Conservation (phyloP, 2,329 filamentous ascomycete genomes). For the Exophiala sideris region DNA sequence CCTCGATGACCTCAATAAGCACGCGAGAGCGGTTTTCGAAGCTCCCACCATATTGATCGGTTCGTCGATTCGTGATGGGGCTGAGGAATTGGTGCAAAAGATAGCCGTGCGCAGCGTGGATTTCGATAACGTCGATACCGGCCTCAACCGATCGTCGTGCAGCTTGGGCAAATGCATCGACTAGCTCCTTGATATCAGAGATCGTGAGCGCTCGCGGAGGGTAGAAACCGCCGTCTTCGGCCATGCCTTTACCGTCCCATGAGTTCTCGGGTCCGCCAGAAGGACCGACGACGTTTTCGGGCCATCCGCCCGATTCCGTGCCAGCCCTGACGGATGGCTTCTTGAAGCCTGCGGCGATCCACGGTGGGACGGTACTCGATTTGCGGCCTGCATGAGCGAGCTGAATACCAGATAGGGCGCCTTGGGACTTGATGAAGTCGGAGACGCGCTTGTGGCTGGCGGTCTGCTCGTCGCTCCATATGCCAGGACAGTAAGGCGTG, state of each 20-base stretch:
- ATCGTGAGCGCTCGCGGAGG: constrained; percentile 30
- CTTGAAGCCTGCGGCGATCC: constrained; percentile 33
- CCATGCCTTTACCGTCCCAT: constrained; percentile 26
- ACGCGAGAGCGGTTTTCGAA: constrained; percentile 65
- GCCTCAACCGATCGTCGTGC: constrained; percentile 61
- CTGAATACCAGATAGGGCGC: constrained; percentile 74
- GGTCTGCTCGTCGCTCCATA: constrained; percentile 37
- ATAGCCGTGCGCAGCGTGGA: constrained; percentile 79
- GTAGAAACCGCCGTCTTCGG: constrained; percentile 26
- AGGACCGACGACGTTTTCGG: constrained; percentile 27
- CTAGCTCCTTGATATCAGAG: constrained; percentile 33
- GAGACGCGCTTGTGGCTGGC: constrained; percentile 55
- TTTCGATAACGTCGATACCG: constrained; percentile 75
- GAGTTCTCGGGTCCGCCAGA: constrained; percentile 22
- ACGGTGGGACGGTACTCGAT: constrained; percentile 56
- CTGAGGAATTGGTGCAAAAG: constrained; percentile 68
- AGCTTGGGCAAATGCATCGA: constrained; percentile 37
- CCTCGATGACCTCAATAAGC: constrained; percentile 64
- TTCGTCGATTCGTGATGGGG: constrained; percentile 65
- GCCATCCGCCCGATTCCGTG: constrained; percentile 25
- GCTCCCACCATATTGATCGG: constrained; percentile 52
- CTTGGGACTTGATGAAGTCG: constrained; percentile 77
- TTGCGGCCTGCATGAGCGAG: constrained; percentile 74
- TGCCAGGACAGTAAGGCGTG: constrained; percentile 49
- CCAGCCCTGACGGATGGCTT: constrained; percentile 23